Conservation (phyloP, 2,329 filamentous ascomycete genomes). For the Hymenoscyphus repandus region DNA sequence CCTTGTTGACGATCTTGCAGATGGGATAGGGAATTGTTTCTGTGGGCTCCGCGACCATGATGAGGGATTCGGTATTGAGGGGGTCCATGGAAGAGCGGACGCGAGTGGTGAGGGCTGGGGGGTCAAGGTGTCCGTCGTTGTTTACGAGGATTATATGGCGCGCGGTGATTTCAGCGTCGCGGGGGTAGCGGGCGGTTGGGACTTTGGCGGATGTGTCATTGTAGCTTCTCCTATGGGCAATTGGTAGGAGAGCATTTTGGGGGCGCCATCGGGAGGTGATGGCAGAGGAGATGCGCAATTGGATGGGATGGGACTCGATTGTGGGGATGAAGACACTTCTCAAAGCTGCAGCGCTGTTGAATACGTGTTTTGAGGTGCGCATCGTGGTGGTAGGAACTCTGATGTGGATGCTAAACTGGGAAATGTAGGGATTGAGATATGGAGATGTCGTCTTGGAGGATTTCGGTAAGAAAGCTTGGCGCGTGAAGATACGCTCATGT, state of each 20-base stretch:
- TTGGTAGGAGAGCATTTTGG: not conserved
- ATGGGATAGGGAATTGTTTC: slow-evolving; percentile 41
- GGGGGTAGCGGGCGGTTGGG: slow-evolving; percentile 32
- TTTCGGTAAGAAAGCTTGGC: not conserved
- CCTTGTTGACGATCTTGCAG: slow-evolving; percentile 65
- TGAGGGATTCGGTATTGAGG: slow-evolving; percentile 41
- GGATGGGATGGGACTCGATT: slow-evolving; percentile 26
- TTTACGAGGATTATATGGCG: slow-evolving; percentile 40
- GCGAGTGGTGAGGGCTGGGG: slow-evolving; percentile 28
- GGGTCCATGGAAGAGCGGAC: slow-evolving; percentile 43
- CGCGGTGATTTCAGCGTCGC: slow-evolving; percentile 44
- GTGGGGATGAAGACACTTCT: slow-evolving; percentile 42
- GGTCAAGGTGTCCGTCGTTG: slow-evolving; percentile 30
- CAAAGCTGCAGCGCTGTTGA: slow-evolving; percentile 42
- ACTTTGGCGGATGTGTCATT: slow-evolving; percentile 12
- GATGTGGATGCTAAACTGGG: not conserved
- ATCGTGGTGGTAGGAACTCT: not conserved
- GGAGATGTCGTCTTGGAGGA: not conserved
- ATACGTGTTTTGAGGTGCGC: slow-evolving; percentile 28
- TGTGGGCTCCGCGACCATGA: slow-evolving; percentile 39
- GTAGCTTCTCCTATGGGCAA: slow-evolving; percentile 12
- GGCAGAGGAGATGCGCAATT: slow-evolving; percentile 4
- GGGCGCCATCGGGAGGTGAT: not conserved
- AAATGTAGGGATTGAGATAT: not conserved
- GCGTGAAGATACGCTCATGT: not conserved